A percentile compares a stretch with the other conserved stretches of the same genome.
Evolutionary conservation across 306 rosid genomes (phyloP).

Genomic region (Begonia peltatifolia): DNA sequence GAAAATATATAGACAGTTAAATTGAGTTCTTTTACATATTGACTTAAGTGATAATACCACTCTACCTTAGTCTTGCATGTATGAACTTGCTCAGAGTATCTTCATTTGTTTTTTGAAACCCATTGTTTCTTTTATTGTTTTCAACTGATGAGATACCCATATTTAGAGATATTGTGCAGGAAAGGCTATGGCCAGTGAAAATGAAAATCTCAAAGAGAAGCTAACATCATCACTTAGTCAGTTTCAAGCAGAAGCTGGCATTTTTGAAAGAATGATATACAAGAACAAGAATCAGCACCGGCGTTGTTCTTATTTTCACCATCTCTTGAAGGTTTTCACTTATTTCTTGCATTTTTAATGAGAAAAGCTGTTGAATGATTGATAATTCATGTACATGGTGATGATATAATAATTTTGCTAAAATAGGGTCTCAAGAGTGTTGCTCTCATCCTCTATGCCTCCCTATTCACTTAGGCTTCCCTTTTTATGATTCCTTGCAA

Average conservation of each 20-base stretch:
- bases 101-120: too few species aligned
- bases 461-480: neutral
- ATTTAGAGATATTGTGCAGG: neutral
- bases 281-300: conserved; percentile 95
- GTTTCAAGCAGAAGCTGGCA: conserved; percentile 46
- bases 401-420: neutral
- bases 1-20: neutral
- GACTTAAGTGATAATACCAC: too few species aligned
- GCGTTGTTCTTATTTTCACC: conserved; percentile 59
- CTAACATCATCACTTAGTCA: conserved; percentile 40
- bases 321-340: conserved; percentile 50
- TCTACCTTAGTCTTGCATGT: too few species aligned
- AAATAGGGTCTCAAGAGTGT: neutral
- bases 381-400: neutral
- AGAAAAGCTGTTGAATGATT: too few species aligned
- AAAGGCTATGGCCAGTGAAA: conserved; percentile 35
- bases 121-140: too few species aligned
- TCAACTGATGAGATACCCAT: too few species aligned
- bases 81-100: neutral
- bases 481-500: too few species aligned
- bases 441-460: neutral
- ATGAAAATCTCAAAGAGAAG: conserved; percentile 43
- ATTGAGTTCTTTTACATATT: too few species aligned
- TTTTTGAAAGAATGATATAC: conserved; percentile 57
- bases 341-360: neutral